Percentiles rank a stretch among this genome's conserved stretches.
phyloP scores from a whole-genome alignment of 768 basidiomycete genomes.

The Mycena alexandri region DNA sequence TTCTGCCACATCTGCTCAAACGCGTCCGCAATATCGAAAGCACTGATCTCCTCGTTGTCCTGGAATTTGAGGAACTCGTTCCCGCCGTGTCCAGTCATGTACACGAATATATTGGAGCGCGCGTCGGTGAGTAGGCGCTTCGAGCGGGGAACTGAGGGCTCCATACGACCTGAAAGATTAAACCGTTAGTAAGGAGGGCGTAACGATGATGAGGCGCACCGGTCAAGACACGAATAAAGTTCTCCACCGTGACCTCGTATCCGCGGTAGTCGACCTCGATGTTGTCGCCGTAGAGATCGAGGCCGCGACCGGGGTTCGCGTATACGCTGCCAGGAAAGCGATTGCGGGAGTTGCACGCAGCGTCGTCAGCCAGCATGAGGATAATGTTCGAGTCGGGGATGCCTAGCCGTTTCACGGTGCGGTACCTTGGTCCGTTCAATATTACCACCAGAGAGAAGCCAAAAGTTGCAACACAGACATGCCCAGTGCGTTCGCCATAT shows the following conservation, averaged over 20 bases:
- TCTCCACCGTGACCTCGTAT: slow-evolving; percentile 98
- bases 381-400: slow-evolving; percentile 99
- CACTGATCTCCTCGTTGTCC: slow-evolving; percentile 97
- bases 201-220: slow-evolving; percentile 62
- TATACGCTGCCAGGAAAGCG: slow-evolving; percentile 93
- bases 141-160: slow-evolving; percentile 86
- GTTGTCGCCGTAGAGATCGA: slow-evolving; percentile 95
- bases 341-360: slow-evolving; percentile 93
- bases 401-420: slow-evolving; percentile 96
- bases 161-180: slow-evolving; percentile 75
- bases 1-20: slow-evolving; percentile 99
- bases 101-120: slow-evolving; percentile 93
- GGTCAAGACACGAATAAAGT: slow-evolving; percentile 91
- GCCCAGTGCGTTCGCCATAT: slow-evolving; percentile 98
- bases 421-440: slow-evolving; percentile 74
- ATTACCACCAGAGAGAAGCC: background rate
- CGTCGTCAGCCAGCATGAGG: slow-evolving; percentile 98
- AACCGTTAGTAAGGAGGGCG: background rate
- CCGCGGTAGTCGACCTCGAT: slow-evolving; percentile 99
- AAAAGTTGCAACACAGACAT: slow-evolving; percentile 67
- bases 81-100: slow-evolving; percentile 98
- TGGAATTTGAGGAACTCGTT: slow-evolving; percentile 99
- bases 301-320: slow-evolving; percentile 82
- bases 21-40: slow-evolving; percentile 97
- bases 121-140: slow-evolving; percentile 94